Percentiles rank a stretch among this genome's conserved stretches.
These are phyloP conservation scores for Ascochyta rabiei DNA, from an alignment of 2,329 filamentous ascomycete species.

Conservation along the genomic window DNA sequence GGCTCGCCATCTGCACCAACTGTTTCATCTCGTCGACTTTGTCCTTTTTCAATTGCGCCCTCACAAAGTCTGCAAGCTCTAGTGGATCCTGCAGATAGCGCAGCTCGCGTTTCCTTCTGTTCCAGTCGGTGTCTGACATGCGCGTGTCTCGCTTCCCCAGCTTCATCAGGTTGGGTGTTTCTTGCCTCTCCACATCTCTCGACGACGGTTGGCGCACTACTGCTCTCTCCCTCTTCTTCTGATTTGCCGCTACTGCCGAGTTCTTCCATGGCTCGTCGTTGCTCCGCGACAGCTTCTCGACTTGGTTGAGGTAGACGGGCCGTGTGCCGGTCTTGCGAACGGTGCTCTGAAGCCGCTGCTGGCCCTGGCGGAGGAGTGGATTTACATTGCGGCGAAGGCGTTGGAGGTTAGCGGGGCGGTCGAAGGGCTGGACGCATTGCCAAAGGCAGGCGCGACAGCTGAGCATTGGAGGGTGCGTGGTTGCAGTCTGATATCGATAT, in stretches of 20 bases:
- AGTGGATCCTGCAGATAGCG: constrained; percentile 71
- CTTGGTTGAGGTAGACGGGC: constrained; percentile 10
- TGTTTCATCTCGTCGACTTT: constrained; percentile 70
- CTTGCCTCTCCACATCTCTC: constrained; percentile 7
- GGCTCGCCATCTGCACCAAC: constrained; percentile 73
- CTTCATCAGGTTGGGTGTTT: constrained; percentile 29
- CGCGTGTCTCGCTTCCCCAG: constrained; percentile 32
- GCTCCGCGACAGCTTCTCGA: constrained; percentile 15
- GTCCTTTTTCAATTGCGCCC: constrained; percentile 62
- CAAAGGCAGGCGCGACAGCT: constrained; percentile 53
- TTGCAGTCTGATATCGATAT: constrained; percentile 11
- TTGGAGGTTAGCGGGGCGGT: constrained; percentile 32
- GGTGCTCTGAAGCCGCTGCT: constrained; percentile 24
- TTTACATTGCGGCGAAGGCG: constrained; percentile 31
- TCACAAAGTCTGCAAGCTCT: constrained; percentile 73
- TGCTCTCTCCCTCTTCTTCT: constrained; percentile 31
- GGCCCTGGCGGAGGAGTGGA: constrained; percentile 20
- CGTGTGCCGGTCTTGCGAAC: constrained; percentile 13
- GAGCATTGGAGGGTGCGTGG: constrained; percentile 46
- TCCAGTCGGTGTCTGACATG: constrained; percentile 38
- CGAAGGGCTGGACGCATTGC: constrained; percentile 52
- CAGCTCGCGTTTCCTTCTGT: constrained; percentile 61
- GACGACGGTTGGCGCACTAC: constrained; percentile 19
- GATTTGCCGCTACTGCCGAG: constrained; percentile 32
- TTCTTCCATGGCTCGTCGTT: constrained; percentile 34